Evolutionary conservation across 805 yeast genomes (phyloP).

Genomic region (Debaryomyces maramus): DNA sequence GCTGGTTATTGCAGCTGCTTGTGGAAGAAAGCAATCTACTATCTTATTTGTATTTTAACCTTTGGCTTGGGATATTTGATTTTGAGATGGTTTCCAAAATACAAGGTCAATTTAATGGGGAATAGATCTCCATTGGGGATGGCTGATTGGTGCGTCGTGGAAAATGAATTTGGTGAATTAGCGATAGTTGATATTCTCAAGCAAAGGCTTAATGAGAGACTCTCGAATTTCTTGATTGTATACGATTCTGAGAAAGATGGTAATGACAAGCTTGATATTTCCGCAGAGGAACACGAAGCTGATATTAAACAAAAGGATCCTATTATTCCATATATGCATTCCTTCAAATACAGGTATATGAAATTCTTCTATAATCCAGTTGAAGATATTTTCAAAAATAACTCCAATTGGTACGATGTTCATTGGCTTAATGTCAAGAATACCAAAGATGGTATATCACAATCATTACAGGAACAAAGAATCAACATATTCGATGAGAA

Average conservation of each 20-base stretch:
- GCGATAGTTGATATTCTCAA: constrained; percentile 56
- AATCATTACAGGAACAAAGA: constrained; percentile 67
- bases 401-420: constrained; percentile 82
- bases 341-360: constrained; percentile 81
- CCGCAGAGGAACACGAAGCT: not conserved
- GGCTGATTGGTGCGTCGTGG: constrained; percentile 92
- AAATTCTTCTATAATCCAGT: constrained; percentile 80
- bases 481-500: constrained; percentile 74
- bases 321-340: constrained; percentile 64
- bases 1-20: constrained; percentile 76
- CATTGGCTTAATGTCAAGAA: constrained; percentile 66
- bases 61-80: constrained; percentile 72
- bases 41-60: constrained; percentile 54
- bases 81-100: constrained; percentile 84
- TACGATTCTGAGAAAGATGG: constrained; percentile 21
- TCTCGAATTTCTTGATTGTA: constrained; percentile 62
- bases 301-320: constrained; percentile 52
- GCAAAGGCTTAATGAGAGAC: constrained; percentile 64
- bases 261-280: constrained; percentile 18
- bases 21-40: constrained; percentile 48
- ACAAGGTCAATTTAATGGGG: constrained; percentile 68
- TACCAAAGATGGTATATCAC: constrained; percentile 68
- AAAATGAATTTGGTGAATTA: constrained; percentile 90
- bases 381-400: constrained; percentile 81
- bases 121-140: constrained; percentile 65